Percentiles rank a stretch among this genome's conserved stretches.
phyloP scores from a whole-genome alignment of 2,329 filamentous ascomycete genomes.

The Aspergillus neoniger region DNA sequence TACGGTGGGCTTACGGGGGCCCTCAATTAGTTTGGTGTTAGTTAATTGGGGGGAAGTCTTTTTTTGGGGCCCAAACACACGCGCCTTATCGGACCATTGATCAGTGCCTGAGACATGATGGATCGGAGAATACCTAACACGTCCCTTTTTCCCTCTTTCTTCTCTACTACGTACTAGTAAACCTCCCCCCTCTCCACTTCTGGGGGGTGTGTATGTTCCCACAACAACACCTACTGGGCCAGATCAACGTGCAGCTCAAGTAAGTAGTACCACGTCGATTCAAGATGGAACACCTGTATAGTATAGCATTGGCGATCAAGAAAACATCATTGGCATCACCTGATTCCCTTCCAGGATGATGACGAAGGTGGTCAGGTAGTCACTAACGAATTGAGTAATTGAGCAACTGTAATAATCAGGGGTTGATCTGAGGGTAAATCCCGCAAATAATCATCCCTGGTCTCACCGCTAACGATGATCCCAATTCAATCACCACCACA shows the following conservation, averaged over 20 bases:
- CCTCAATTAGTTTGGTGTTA: neutral
- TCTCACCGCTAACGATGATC: conserved; percentile 5
- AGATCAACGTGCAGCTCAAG: neutral
- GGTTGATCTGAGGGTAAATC: neutral
- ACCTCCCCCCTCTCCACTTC: neutral
- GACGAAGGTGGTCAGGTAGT: neutral
- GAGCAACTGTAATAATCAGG: neutral
- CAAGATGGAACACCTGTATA: neutral
- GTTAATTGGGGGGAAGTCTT: neutral
- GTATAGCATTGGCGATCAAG: neutral
- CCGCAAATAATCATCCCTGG: neutral
- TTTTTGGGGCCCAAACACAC: conserved; percentile 1
- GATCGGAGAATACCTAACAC: conserved; percentile 3
- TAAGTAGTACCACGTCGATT: neutral
- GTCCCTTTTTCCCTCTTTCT: neutral
- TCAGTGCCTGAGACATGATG: conserved; percentile 3
- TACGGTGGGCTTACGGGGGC: conserved; percentile 1
- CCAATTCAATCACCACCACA: conserved; percentile 1
- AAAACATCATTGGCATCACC: neutral
- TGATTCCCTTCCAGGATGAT: neutral
- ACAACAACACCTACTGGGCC: neutral
- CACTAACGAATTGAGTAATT: neutral
- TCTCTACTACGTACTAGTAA: no score
- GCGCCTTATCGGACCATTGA: conserved; percentile 4
- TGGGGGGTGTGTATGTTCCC: neutral